phyloP scores from a whole-genome alignment of 225 moss, liverwort and hornwort genomes.

The Thuidium tamariscinum region DNA sequence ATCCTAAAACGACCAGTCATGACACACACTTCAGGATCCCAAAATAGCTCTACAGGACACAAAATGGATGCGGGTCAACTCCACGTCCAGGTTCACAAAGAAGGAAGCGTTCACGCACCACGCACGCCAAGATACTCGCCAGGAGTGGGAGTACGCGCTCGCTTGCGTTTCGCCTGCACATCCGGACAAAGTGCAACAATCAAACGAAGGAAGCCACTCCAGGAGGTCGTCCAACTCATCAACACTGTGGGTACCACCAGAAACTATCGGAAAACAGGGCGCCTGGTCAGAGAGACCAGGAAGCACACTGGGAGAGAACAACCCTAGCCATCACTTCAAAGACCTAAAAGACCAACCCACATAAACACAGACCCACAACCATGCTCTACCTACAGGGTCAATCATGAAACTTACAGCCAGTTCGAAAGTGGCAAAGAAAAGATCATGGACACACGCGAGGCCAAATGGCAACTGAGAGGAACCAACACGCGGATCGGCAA shows the following conservation, averaged over 20 bases:
- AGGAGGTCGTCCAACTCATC: no score
- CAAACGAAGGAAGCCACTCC: neutral
- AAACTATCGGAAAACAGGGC: neutral
- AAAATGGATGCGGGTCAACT: neutral
- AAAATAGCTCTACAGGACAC: neutral
- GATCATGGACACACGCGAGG: constrained; percentile 74
- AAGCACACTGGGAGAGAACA: neutral
- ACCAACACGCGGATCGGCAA: constrained; percentile 52
- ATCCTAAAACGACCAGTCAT: neutral
- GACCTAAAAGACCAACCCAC: constrained; percentile 2
- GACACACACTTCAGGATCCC: no score
- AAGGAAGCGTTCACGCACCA: constrained; percentile 10
- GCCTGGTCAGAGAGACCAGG: neutral
- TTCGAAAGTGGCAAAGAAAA: constrained; percentile 56
- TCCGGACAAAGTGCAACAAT: neutral
- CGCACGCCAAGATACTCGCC: constrained; percentile 92
- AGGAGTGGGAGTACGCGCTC: constrained; percentile 88
- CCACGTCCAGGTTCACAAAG: neutral
- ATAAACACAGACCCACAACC: constrained; percentile 23
- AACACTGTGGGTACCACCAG: neutral
- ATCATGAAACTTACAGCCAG: constrained; percentile 54
- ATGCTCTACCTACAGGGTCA: constrained; percentile 49
- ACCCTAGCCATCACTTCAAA: neutral
- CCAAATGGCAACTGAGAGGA: constrained; percentile 48
- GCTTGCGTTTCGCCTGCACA: constrained; percentile 95